phyloP scores from a whole-genome alignment of 75 land plant species.

The Picea sitchensis region DNA sequence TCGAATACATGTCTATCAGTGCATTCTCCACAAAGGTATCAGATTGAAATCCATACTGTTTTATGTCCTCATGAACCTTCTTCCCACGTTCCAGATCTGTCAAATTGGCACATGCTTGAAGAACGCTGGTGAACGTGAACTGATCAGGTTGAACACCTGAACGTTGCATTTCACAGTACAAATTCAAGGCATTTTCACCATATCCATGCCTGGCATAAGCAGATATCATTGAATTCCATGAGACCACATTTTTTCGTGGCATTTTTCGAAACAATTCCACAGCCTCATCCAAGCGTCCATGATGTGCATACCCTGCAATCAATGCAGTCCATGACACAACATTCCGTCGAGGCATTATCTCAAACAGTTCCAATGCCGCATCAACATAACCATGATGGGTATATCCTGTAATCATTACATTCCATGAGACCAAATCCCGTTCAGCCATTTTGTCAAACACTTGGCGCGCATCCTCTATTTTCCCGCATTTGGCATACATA shows the following conservation, averaged over 20 bases:
- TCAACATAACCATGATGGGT: no score
- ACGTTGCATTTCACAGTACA: slow-evolving; percentile 12
- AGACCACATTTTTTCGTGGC: slow-evolving; percentile 1
- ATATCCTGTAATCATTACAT: slow-evolving; percentile 26
- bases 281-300: slow-evolving; percentile 6
- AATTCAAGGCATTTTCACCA: slow-evolving; percentile 5
- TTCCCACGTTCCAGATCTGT: slow-evolving; percentile 9
- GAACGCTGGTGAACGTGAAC: slow-evolving; percentile 1
- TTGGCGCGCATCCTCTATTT: slow-evolving; percentile 20
- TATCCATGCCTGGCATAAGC: slow-evolving; percentile 3
- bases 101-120: slow-evolving; percentile 9
- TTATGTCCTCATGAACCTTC: slow-evolving; percentile 4
- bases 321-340: slow-evolving; percentile 8
- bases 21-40: slow-evolving; percentile 1
- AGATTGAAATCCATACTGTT: not conserved
- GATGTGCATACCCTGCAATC: slow-evolving; percentile 10
- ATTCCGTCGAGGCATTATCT: not conserved
- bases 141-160: slow-evolving; percentile 4
- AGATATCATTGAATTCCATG: slow-evolving; percentile 16
- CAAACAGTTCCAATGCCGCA: no score
- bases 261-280: slow-evolving; percentile 10
- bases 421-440: slow-evolving; percentile 54
- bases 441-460: slow-evolving; percentile 41
- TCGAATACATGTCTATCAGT: slow-evolving; percentile 25
- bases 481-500: slow-evolving; percentile 43